Evolutionary conservation across 345 rosid species (phyloP), one percentile per base, ranked within the genome.

Genomic region (Chamaenerion angustifolium): DNA sequence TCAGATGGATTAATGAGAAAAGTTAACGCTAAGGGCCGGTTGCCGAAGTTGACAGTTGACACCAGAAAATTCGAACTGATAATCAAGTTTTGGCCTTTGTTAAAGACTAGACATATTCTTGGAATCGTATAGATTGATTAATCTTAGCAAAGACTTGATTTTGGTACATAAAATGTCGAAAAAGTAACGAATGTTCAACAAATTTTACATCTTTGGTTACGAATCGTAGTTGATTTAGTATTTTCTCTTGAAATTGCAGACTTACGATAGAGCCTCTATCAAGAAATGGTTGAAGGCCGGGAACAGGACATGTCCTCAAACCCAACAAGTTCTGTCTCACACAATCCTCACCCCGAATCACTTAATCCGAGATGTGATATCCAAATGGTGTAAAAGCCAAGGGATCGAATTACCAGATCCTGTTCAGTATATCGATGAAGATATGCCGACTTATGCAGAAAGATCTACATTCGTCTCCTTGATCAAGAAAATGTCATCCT

Each of bases 281-380:
- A 77, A 73, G 75, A 87, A 79, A 61, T 92, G 95, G 96, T 61
- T 92, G 52, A 82, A 75, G 55, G 69, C 82, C 2, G 96, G 95
- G 37, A 92, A 82, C 43, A 51, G 89, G 58, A 84, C 93, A 42
- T 92, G 98, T 66, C 98, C 98, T 27, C 68, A 54, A 53, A 83
- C 95, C 23, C 71, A 87, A 48, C 95, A 92, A 63, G 98, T 92
- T 40, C 77, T 92, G 52, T 75, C 93, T 3, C 79, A 83, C 63
- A 66, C 88, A 5, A 55, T 60, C 51, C 77, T 92, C 16, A 74
- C 81, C 18, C 93, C 98, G 0, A 92, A 92, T 68, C 63, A 64
- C 11, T 71, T 92, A 66, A 68, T 87, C 50, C 48, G 79, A 64
- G 93, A 84, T 11, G 65, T 92, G 96, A 83, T 87, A 57, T 71